Evolutionary conservation across 352 stramenopile genomes (phyloP), one percentile per base, ranked within the genome.

Genomic region (Globisporangium cylindrosporum): DNA sequence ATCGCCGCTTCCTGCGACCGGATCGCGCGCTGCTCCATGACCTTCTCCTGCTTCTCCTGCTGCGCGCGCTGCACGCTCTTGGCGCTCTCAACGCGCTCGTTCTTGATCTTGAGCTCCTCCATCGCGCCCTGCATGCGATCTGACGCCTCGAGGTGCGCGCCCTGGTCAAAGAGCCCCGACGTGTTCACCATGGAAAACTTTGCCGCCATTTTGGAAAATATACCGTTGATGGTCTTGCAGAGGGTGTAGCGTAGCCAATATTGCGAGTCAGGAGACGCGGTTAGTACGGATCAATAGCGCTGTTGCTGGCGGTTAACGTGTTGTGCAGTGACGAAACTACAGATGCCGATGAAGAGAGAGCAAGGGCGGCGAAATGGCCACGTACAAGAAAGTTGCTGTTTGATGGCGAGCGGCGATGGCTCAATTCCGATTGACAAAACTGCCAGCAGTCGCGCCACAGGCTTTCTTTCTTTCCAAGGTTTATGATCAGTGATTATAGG

Each of bases 111-210:
- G 5, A 94, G 75, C 63, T 92, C 81, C 58, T 92, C 76, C 79
- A 91, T 88, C 0, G 86, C 86, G 49, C 67, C 71, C 24, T 90
- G 84, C 83, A 94, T 88, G 48, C 86, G 84, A 61, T 91, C 83
- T 15, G 82, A 82, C 6, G 86, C 84, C 69, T 92, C 84, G 14
- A 88, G 62, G 62, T 94, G 86, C 29, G 85, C 82, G 49, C 75
- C 81, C 24, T 86, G 72, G 72, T 86, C 83, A 66, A 94, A 94
- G 15, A 93, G 77, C 48, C 83, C 82, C 2, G 82, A 89, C 4
- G 78, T 86, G 67, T 87, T 89, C 56, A 74, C 85, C 85, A 93
- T 93, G 38, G 81, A 90, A 57, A 94, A 94, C 64, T 94, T 94
- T 43, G 80, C 73, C 65, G 84, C 82, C 86, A 94, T 94, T 3